Evolutionary conservation across 2,329 filamentous ascomycete genomes (phyloP), one percentile per base, ranked within the genome.

Genomic region (Sordariomycetes sp.): DNA sequence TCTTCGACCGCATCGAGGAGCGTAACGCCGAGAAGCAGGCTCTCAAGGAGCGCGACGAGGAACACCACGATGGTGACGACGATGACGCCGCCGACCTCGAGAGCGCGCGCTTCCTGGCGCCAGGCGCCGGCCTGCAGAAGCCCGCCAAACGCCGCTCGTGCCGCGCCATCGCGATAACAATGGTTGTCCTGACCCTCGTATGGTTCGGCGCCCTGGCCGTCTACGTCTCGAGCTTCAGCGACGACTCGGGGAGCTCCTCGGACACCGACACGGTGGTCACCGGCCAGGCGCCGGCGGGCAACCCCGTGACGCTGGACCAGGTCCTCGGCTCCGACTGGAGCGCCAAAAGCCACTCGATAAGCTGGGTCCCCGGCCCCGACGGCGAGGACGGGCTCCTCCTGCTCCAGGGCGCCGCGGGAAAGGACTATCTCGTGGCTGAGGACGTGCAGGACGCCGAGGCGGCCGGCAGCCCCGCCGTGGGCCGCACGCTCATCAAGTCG

Each of bases 311-410:
- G 1, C 71, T 94, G 58, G 83, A 89, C 52, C 84, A 90, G 67
- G 76, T 94, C 10, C 74, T 86, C 64, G 66, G 65, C 1, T 86
- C 87, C 2, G 74, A 77, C 64, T 95, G 87, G 84, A 73, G 70
- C 24, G 69, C 86, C n/a, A 71, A 70, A 42, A 77, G 72, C 52
- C 84, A 89, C 61, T 78, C 76, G 34, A 87, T 94, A 60, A 80
- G 80, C 62, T 95, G 89, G 89, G 86, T 94, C 54, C 77, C 80
- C 34, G 87, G 88, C 1, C 80, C 87, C 1, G 75, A 84, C 53
- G 87, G 85, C 15, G 84, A 90, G 66, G 94, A 99, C 67, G 94
- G 94, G 1, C 69, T 97, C 59, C 70, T 99, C 62, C 79, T 99
- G 22, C 87, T 96, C 69, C 78, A 81, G 64, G 83, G 77, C 55